phyloP scores from a whole-genome alignment of 371 early-diverging fungal genomes.

The Basidiobolus meristosporus region DNA sequence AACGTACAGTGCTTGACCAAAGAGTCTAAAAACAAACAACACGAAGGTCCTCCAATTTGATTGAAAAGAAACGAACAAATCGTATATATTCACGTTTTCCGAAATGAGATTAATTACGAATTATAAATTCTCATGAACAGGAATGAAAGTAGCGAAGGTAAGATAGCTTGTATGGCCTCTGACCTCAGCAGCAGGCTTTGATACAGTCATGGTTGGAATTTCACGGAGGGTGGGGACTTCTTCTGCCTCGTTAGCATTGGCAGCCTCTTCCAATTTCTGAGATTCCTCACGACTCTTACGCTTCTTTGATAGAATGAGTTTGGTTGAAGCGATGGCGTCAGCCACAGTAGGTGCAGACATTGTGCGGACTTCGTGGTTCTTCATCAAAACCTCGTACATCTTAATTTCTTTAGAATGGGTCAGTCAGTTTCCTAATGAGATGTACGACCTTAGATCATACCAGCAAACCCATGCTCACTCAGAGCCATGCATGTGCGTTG shows the following conservation, averaged over 20 bases:
- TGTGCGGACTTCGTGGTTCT: constrained; percentile 30
- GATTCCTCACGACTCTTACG: too few species aligned
- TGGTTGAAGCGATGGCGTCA: constrained; percentile 17
- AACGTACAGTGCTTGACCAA: too few species aligned
- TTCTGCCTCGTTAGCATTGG: constrained; percentile 7
- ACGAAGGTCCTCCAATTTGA: too few species aligned
- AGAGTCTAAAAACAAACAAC: too few species aligned
- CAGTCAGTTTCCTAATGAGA: too few species aligned
- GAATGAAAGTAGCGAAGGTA: constrained; percentile 72
- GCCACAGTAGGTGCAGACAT: constrained; percentile 22
- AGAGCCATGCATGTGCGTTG: constrained; percentile 53
- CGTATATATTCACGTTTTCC: too few species aligned
- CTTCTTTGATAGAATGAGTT: constrained; percentile 12
- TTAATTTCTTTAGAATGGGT: constrained; percentile 31
- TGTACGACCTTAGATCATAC: too few species aligned
- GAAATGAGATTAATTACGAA: too few species aligned
- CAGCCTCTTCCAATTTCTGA: constrained; percentile 12
- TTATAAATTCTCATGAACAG: too few species aligned
- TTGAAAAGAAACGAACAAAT: too few species aligned
- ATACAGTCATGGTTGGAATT: constrained; percentile 13
- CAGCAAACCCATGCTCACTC: constrained; percentile 55
- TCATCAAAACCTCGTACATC: constrained; percentile 60
- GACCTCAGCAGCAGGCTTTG: constrained; percentile 18
- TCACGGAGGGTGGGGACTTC: constrained; percentile 5
- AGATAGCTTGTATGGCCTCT: constrained; percentile 84